Base-by-base conservation (phyloP, 495 filamentous ascomycete species). In the Aspergillus heteromorphus region DNA sequence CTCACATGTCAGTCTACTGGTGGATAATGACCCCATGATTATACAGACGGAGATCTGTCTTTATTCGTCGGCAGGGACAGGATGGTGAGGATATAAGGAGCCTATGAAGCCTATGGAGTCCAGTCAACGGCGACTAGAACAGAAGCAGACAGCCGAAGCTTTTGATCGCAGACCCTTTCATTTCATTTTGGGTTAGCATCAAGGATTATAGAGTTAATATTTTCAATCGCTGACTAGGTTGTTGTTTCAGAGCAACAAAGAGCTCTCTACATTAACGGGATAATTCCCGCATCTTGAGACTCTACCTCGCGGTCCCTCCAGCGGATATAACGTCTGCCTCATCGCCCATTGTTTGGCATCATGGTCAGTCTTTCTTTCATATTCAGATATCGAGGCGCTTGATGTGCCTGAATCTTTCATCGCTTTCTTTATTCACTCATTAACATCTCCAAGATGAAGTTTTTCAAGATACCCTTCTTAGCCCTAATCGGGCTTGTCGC, bases 21-120 rank as follows among this genome's bases (percentile, higher is more conserved):
- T 29, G 21, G 10, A 17, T 50, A n/a, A n/a, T 50, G 48, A 16
- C 30, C 48, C 48, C 48, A 50, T 50, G 48, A 50, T 25, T 16
- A 14, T 34, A 19, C 27, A 25, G 10, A 14, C 17, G 1, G 45
- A 31, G 31, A n/a, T 8, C 17, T 30, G 6, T 2, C 20, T 5
- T 38, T 53, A 53, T 45, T 42, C 14, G 36, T 17, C 50, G 27
- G 23, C 10, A 9, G 19, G 20, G 4, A 6, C 29, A 16, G 19
- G 17, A 1, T 9, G 43, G 5, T 17, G 43, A 29, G 9, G 27
- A 16, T 47, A 47, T 27, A 47, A 38, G 34, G 11, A 13, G 34
- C 1, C 23, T 2, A 43, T 20, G 19, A 18, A 21, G 40, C 40
- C 18, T 9, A 20, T 47, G 21, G 21, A 47, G 21, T 19, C 27